A percentile compares a stretch with the other conserved stretches of the same genome.
phyloP scores from a whole-genome alignment of 495 filamentous ascomycete genomes.

The Clohesyomyces aquaticus region DNA sequence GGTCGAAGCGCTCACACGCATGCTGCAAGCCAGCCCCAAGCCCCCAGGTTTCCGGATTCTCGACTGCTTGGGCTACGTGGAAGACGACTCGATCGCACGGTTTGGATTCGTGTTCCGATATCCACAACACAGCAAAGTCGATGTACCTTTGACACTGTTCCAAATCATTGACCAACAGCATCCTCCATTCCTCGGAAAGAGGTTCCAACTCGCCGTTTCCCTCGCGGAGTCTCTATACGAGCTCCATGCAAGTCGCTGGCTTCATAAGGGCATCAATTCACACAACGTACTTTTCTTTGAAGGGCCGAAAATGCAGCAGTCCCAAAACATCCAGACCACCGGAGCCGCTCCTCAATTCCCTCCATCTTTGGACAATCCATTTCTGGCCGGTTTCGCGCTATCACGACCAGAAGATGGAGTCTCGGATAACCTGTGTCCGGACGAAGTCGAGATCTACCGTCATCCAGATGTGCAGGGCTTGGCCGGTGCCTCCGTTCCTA shows the following conservation, averaged over 20 bases:
- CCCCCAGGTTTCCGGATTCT: constrained; percentile 10
- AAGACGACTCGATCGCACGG: background rate
- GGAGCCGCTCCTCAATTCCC: background rate
- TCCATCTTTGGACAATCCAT: background rate
- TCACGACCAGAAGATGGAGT: background rate
- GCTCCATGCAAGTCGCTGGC: constrained; percentile 11
- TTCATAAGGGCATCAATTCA: constrained; percentile 16
- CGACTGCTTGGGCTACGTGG: constrained; percentile 8
- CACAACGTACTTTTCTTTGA: constrained; percentile 38
- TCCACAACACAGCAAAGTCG: background rate
- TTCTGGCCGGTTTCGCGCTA: background rate
- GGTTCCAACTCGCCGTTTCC: constrained; percentile 2
- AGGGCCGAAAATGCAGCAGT: background rate
- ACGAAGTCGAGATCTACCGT: constrained; percentile 7
- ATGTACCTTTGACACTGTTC: background rate
- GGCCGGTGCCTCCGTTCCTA: background rate
- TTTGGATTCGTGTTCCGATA: constrained; percentile 15
- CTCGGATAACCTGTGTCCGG: background rate
- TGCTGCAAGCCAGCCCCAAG: background rate
- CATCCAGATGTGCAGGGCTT: constrained; percentile 16
- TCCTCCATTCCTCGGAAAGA: background rate
- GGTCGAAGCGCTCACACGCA: background rate
- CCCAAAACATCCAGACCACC: background rate
- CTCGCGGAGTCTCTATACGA: constrained; percentile 11
- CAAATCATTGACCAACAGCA: background rate